These are phyloP conservation scores for Gaertneriomyces sp. DNA, from an alignment of 192 early-diverging fungal species.

Conservation along the genomic window DNA sequence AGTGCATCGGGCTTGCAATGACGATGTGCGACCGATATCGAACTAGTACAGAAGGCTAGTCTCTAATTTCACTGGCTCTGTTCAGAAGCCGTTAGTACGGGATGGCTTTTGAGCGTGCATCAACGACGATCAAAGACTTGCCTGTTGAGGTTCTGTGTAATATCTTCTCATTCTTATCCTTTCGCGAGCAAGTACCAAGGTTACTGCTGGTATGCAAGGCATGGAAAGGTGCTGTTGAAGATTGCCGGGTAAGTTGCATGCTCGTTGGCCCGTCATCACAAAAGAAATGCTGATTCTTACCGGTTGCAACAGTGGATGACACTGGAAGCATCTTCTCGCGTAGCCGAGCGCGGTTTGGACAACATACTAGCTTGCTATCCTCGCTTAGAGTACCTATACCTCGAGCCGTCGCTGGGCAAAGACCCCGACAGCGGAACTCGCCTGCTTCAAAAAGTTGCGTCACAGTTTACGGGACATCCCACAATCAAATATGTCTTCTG, in stretches of 20 bases:
- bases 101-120: no score
- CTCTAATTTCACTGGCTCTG: no score
- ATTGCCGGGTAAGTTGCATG: neutral
- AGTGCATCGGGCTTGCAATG: no score
- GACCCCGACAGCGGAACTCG: neutral
- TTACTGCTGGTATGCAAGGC: neutral
- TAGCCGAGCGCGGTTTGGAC: neutral
- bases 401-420: neutral
- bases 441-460: neutral
- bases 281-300: neutral
- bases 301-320: neutral
- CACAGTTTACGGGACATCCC: conserved; percentile 2
- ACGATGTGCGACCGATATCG: no score
- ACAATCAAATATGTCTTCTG: neutral
- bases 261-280: neutral
- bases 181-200: conserved; percentile 3
- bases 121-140: neutral
- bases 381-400: neutral
- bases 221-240: conserved; percentile 2
- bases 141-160: neutral
- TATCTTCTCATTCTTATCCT: conserved; percentile 4
- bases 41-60: no score
- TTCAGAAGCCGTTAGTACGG: no score
- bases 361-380: conserved; percentile 2
- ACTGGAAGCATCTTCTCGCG: neutral